Conservation (phyloP, 2,329 filamentous ascomycete genomes). For the Sporothrix curviconia region DNA sequence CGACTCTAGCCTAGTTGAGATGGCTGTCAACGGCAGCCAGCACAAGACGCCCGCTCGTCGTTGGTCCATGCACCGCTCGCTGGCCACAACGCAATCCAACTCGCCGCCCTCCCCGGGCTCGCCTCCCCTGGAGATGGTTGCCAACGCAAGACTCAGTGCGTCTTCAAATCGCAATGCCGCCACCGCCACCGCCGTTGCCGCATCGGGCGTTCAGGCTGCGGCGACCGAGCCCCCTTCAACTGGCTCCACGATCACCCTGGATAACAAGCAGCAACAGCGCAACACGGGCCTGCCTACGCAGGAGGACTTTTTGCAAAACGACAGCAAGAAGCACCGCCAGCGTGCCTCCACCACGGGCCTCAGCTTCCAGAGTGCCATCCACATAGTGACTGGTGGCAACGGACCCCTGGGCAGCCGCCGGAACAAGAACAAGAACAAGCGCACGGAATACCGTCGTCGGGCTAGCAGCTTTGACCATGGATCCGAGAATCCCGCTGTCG, state of each 20-base stretch:
- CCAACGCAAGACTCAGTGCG: conserved; percentile 22
- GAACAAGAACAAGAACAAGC: conserved; percentile 20
- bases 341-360: conserved; percentile 41
- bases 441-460: conserved; percentile 25
- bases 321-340: conserved; percentile 43
- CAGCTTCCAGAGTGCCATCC: conserved; percentile 40
- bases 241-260: neutral
- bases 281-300: conserved; percentile 32
- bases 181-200: conserved; percentile 10
- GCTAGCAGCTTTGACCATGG: conserved; percentile 45
- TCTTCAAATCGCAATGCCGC: conserved; percentile 16
- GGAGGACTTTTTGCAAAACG: conserved; percentile 38
- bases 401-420: conserved; percentile 17
- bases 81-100: conserved; percentile 41
- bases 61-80: conserved; percentile 41
- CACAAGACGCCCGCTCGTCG: conserved; percentile 31
- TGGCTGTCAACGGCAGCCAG: conserved; percentile 8
- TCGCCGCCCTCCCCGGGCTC: conserved; percentile 46
- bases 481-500: conserved; percentile 22
- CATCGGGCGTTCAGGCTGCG: neutral
- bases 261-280: neutral
- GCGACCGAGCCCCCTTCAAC: conserved; percentile 7
- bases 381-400: conserved; percentile 33
- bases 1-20: conserved; percentile 25
- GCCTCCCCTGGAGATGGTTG: conserved; percentile 35